Conservation (phyloP, 1,139 yeast species). For the Debaryomycetaceae sp. region DNA sequence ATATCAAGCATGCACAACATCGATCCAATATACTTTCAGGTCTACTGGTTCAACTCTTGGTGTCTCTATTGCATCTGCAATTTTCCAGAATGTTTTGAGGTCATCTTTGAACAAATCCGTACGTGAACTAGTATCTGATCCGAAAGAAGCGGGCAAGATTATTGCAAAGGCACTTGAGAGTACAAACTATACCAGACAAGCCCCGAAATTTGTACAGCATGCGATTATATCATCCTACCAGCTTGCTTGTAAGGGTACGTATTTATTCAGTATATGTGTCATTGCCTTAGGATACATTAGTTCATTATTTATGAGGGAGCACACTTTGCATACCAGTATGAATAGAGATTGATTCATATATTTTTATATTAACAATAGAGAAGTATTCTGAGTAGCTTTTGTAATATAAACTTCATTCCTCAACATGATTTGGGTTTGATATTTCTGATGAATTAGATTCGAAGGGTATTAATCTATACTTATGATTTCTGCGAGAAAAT, state of each 20-base stretch:
- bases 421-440: not conserved
- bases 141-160: conserved; percentile 35
- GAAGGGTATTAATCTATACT: not conserved
- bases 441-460: not conserved
- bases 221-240: conserved; percentile 49
- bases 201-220: conserved; percentile 47
- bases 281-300: conserved; percentile 37
- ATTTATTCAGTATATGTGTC: conserved; percentile 41
- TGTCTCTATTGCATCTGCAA: conserved; percentile 64
- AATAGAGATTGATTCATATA: conserved; percentile 25
- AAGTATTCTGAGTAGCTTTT: no score
- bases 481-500: not conserved
- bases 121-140: conserved; percentile 24
- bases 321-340: conserved; percentile 36
- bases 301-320: conserved; percentile 42
- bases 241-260: conserved; percentile 51
- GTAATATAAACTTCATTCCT: no score
- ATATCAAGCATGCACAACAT: conserved; percentile 70
- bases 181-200: conserved; percentile 50
- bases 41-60: conserved; percentile 75
- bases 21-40: conserved; percentile 72
- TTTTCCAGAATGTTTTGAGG: conserved; percentile 46
- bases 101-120: conserved; percentile 17
- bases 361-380: no score
- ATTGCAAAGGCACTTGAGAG: conserved; percentile 53